phyloP scores from a whole-genome alignment of 768 basidiomycete genomes.

The Scleroderma citrinum region DNA sequence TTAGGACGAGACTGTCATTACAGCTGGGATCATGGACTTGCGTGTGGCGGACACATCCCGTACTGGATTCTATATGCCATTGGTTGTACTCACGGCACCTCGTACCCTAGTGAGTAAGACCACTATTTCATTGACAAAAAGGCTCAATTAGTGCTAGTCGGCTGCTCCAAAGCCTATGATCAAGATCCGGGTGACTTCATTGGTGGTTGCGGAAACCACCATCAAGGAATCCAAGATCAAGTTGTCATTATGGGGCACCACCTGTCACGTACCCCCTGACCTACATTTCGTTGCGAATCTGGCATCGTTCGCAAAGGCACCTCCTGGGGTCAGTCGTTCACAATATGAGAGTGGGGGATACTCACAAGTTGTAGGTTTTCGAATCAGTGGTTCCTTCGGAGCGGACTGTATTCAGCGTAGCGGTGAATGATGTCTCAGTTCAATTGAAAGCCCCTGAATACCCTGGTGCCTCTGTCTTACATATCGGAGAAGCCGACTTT shows the following conservation, averaged over 20 bases:
- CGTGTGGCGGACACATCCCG: conserved; percentile 43
- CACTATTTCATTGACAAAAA: neutral
- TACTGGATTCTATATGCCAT: conserved; percentile 27
- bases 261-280: conserved; percentile 56
- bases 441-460: conserved; percentile 51
- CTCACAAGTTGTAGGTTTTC: conserved; percentile 55
- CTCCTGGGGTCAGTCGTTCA: conserved; percentile 67
- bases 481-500: conserved; percentile 63
- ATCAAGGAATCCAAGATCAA: conserved; percentile 78
- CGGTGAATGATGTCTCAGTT: conserved; percentile 60
- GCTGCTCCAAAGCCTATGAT: conserved; percentile 45
- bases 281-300: conserved; percentile 60
- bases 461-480: conserved; percentile 59
- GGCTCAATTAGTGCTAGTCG: conserved; percentile 29
- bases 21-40: conserved; percentile 57
- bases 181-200: conserved; percentile 63
- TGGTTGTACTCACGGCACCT: conserved; percentile 53
- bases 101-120: conserved; percentile 48
- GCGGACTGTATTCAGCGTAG: conserved; percentile 64
- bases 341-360: conserved; percentile 1
- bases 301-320: conserved; percentile 63
- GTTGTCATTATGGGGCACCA: conserved; percentile 57
- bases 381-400: conserved; percentile 91
- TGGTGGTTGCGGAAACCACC: conserved; percentile 49
- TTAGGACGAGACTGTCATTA: conserved; percentile 68